Evolutionary conservation across 257 asterid genomes (phyloP), one percentile per base, ranked within the genome.

Genomic region (Hygrophila difformis): DNA sequence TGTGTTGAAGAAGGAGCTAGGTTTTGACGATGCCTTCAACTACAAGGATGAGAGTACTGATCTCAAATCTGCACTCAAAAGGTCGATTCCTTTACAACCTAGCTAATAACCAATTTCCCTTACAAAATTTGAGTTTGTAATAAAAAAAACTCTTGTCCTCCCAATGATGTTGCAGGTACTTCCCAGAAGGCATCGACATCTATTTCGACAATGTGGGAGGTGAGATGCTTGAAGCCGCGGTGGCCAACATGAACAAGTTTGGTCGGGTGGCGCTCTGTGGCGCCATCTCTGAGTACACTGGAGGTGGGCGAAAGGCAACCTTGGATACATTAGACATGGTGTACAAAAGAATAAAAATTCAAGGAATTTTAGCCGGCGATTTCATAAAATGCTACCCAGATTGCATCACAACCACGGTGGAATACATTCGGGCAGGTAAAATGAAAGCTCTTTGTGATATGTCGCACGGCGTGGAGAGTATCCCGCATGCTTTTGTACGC

Each of bases 11-110:
- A 77, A 65, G 45, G 67, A 62, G 59, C 87, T 81, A 12, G 91
- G 93, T 9, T 84, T 84, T 53, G 95, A 84, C 31, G 82, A 84
- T 44, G 95, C 91, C 18, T 84, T 84, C 68, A 84, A 84, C 65
- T 81, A 81, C 63, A 81, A 78, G 63, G 79, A 84, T 16, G 89
- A 78, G 69, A 8, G 4, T 5, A 51, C 55, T 31, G 64, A 84
- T 61, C 78, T 81, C 37, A 71, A 71, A 9, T 40, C 77, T 2
- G 62, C 95, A 39, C 78, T 84, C 0, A 65, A 59, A 55, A 78
- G 89, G 94, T 82, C 8, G n/a, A n/a, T n/a, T n/a, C n/a, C n/a
- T n/a, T n/a, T n/a, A n/a, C n/a, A n/a, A n/a, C n/a, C 31, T 26
- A 26, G 8, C 31, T 3, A 5, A 26, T 8, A 0, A 8, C 4